A percentile compares a stretch with the other conserved stretches of the same genome.
Evolutionary conservation across 331 rosid species (phyloP).

Genomic region (Erythrophleum ivorense): DNA sequence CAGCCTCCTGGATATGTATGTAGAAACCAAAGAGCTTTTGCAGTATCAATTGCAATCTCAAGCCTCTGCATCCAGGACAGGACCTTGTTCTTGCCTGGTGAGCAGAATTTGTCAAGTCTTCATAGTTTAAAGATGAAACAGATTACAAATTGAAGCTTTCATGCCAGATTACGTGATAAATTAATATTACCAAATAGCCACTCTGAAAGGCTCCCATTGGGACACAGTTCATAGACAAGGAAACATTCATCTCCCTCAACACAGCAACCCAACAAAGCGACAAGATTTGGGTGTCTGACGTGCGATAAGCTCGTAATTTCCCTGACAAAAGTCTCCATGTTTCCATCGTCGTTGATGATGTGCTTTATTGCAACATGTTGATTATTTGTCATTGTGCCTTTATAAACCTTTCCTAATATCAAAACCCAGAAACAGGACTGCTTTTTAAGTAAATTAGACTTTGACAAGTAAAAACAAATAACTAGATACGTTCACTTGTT

Average conservation of each 20-base stretch:
- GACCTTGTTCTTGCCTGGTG: slow-evolving; percentile 58
- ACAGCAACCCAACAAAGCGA: slow-evolving; percentile 58
- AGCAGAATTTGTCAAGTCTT: slow-evolving; percentile 26
- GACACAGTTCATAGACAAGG: slow-evolving; percentile 74
- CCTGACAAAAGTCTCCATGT: slow-evolving; percentile 59
- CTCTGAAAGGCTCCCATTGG: slow-evolving; percentile 64
- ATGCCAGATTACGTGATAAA: background rate
- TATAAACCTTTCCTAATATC: slow-evolving; percentile 62
- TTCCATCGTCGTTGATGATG: slow-evolving; percentile 62
- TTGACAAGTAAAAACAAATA: background rate
- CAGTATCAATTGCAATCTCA: slow-evolving; percentile 68
- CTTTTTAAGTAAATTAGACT: background rate
- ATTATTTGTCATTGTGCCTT: slow-evolving; percentile 57
- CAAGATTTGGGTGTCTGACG: slow-evolving; percentile 65
- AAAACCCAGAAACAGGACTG: slow-evolving; percentile 3
- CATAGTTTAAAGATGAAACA: background rate
- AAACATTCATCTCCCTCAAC: slow-evolving; percentile 57
- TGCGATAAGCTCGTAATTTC: slow-evolving; percentile 67
- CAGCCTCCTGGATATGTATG: slow-evolving; percentile 67
- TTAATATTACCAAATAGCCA: slow-evolving; percentile 66
- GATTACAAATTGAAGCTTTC: slow-evolving; percentile 12
- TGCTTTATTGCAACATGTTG: slow-evolving; percentile 66
- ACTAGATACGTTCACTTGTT: background rate
- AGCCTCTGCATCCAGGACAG: slow-evolving; percentile 66
- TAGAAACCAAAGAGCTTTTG: slow-evolving; percentile 66